Percentiles rank a stretch among this genome's conserved stretches.
phyloP scores from a whole-genome alignment of 2,329 filamentous ascomycete species.

The Dactylellina drechsleri region DNA sequence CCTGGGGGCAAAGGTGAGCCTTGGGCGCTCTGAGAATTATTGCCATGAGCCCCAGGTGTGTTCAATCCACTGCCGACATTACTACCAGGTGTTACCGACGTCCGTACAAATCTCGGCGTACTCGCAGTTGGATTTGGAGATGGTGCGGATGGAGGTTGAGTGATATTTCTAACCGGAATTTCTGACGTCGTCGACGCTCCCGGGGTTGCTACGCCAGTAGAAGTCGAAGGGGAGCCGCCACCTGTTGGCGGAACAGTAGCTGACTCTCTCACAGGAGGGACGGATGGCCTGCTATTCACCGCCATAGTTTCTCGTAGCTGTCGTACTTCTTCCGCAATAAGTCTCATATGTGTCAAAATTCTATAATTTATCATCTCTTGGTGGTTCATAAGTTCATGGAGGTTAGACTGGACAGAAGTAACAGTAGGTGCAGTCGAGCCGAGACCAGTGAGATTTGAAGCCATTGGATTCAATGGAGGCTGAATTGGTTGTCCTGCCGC shows the following conservation, averaged over 20 bases:
- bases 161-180: neutral
- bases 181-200: neutral
- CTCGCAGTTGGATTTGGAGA: neutral
- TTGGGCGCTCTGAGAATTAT: neutral
- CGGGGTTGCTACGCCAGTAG: neutral
- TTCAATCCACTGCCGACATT: neutral
- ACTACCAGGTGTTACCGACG: neutral
- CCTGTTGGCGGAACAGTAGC: neutral
- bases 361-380: conserved; percentile 26
- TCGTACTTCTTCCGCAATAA: conserved; percentile 11
- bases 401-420: conserved; percentile 13
- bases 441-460: neutral
- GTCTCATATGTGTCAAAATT: conserved; percentile 19
- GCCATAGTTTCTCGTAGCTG: conserved; percentile 3
- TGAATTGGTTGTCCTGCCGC: conserved; percentile 10
- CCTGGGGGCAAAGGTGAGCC: conserved; percentile 19
- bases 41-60: conserved; percentile 5
- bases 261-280: neutral
- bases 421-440: neutral
- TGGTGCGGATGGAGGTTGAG: neutral
- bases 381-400: conserved; percentile 25
- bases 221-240: neutral
- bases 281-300: neutral
- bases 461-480: neutral
- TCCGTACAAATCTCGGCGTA: neutral